A percentile compares a stretch with the other conserved stretches of the same genome.
phyloP scores from a whole-genome alignment of 2,329 filamentous ascomycete species.

The Monosporascus ibericus region DNA sequence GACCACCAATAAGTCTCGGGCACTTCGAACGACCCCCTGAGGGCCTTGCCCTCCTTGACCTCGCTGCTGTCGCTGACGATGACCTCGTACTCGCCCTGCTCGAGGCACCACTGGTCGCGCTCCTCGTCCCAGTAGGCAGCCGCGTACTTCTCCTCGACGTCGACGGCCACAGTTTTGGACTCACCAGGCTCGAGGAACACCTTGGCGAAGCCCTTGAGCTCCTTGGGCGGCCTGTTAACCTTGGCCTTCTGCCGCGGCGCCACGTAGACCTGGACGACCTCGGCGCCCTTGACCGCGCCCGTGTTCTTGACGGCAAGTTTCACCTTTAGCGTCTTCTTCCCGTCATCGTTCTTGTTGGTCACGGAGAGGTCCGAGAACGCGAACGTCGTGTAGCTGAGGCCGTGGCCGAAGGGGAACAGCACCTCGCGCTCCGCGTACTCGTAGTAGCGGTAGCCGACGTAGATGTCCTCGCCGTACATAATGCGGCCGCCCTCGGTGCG shows the following conservation, averaged over 20 bases:
- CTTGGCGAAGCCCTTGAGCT: conserved; percentile 62
- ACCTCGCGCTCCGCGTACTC: conserved; percentile 61
- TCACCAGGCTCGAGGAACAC: conserved; percentile 55
- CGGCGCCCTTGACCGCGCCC: conserved; percentile 45
- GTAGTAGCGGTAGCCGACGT: conserved; percentile 76
- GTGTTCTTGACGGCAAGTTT: conserved; percentile 54
- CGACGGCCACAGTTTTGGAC: conserved; percentile 49
- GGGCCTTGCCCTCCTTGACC: conserved; percentile 36
- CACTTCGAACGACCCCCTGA: conserved; percentile 50
- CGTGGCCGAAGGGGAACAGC: conserved; percentile 74
- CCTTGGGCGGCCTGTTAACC: conserved; percentile 52
- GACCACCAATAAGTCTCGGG: conserved; percentile 61
- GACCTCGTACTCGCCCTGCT: conserved; percentile 60
- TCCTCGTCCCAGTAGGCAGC: conserved; percentile 67
- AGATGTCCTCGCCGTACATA: conserved; percentile 74
- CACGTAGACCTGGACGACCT: conserved; percentile 55
- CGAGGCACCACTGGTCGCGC: conserved; percentile 57
- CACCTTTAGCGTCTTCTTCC: conserved; percentile 28
- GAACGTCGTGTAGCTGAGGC: conserved; percentile 72
- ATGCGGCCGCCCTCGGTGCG: conserved; percentile 62
- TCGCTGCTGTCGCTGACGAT: conserved; percentile 53
- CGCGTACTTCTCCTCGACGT: conserved; percentile 56
- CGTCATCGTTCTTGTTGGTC: conserved; percentile 37
- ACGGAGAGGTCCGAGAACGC: conserved; percentile 44
- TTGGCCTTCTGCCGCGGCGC: conserved; percentile 44